Base-by-base conservation (phyloP, 139 green algal species). In the Tetradesmus obliquus region DNA sequence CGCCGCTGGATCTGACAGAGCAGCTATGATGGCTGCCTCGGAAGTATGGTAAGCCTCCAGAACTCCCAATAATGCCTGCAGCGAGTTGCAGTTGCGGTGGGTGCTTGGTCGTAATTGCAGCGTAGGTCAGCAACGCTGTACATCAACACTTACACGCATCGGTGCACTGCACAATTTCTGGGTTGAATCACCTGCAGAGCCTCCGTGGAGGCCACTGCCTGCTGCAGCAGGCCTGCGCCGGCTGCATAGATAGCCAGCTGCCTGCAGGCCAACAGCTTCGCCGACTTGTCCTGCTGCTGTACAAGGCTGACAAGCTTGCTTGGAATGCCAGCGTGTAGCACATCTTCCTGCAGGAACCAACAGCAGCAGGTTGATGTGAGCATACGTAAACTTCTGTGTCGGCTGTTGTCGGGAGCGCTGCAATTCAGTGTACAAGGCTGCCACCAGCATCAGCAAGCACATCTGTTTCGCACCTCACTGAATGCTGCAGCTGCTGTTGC, bases 201-300 rank as follows among this genome's bases (percentile, higher is more conserved):
- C 12, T 88, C 84, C n/a, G 10, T 3, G 10, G 58, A 54, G 3
- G 24, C 22, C 20, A 90, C 51, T 12, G 86, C 71, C 45, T 84
- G 71, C 53, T 90, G 86, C 19, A 90, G 7, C 45, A 17, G 53
- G 19, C 71, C 71, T 55, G 69, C 24, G 45, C 69, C 51, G 15
- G 86, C 86, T 84, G 86, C 86, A 90, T 90, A 90, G 10, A 19
- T 22, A 17, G 86, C 86, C 7, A 90, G 86, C 69, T 69, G 86
- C 69, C 54, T 90, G 71, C 86, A 90, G 20, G 86, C 76, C 54
- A 71, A 20, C 55, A 90, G 53, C 71, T 71, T 83, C 51, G n/a
- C 69, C 17, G 86, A 83, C 53, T 90, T 90, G 69, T 90, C 86
- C 32, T 69, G 86, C 71, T 90, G 86, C 53, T 90, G 69, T 71